phyloP scores from a whole-genome alignment of 2,329 filamentous ascomycete species.

The Epichloe elymi region DNA sequence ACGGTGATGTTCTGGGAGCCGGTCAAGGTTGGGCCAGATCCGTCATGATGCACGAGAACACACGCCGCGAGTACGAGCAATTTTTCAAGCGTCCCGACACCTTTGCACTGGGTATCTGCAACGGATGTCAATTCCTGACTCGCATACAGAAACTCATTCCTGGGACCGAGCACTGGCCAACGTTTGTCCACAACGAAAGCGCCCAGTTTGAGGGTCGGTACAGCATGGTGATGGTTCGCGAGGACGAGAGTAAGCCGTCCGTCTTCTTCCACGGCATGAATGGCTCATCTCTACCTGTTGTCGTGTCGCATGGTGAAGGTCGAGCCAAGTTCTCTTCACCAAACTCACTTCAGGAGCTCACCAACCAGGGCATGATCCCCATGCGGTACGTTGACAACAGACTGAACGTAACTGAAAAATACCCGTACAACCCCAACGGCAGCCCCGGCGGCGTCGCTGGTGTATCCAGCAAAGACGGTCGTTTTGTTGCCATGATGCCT shows the following conservation, averaged over 20 bases:
- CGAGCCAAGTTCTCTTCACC: conserved; percentile 56
- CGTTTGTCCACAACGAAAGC: conserved; percentile 70
- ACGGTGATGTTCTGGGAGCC: conserved; percentile 76
- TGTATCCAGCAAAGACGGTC: conserved; percentile 62
- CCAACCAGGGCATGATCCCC: conserved; percentile 56
- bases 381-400: conserved; percentile 78
- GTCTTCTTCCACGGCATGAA: conserved; percentile 87
- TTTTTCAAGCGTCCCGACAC: conserved; percentile 87
- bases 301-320: conserved; percentile 83
- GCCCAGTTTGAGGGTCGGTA: conserved; percentile 86
- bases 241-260: conserved; percentile 43
- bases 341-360: conserved; percentile 39
- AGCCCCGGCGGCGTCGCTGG: conserved; percentile 71
- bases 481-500: conserved; percentile 83
- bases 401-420: conserved; percentile 60
- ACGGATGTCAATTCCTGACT: conserved; percentile 91
- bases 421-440: conserved; percentile 81
- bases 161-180: conserved; percentile 72
- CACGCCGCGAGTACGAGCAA: conserved; percentile 60
- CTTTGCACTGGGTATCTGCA: conserved; percentile 89
- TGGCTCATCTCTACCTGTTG: conserved; percentile 70
- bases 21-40: conserved; percentile 94
- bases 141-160: conserved; percentile 70
- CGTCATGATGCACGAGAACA: conserved; percentile 70
- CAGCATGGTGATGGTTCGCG: conserved; percentile 65